These are phyloP conservation scores for Mortierella sp. DNA, from an alignment of 371 early-diverging fungal genomes.

Conservation along the genomic window DNA sequence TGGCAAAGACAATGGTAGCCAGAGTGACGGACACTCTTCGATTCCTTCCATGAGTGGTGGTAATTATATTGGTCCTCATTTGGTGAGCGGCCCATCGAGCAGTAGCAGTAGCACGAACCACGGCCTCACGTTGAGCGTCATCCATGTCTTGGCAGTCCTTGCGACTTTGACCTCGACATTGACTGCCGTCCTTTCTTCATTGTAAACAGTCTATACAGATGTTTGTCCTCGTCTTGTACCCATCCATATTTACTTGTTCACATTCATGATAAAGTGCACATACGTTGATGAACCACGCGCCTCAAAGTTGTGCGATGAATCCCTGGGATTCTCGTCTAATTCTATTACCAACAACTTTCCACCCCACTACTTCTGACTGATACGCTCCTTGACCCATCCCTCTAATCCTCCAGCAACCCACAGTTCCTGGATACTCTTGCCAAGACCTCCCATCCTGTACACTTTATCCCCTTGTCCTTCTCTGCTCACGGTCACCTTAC, in stretches of 20 bases:
- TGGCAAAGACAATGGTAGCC: conserved; percentile 2
- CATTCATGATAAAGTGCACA: too few species aligned
- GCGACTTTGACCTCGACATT: conserved; percentile 24
- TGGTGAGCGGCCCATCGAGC: conserved; percentile 19
- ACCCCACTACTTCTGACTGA: conserved; percentile 26
- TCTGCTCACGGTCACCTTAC: conserved; percentile 61
- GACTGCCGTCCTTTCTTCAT: conserved; percentile 9
- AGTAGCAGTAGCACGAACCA: conserved; percentile 36
- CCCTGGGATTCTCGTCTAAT: conserved; percentile 1
- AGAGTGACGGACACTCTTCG: too few species aligned
- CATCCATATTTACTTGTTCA: too few species aligned
- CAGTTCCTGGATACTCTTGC: conserved; percentile 92
- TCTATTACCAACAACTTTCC: too few species aligned
- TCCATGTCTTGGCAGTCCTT: conserved; percentile 38
- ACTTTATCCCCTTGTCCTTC: conserved; percentile 58
- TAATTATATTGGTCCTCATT: not conserved
- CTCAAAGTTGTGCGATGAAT: too few species aligned
- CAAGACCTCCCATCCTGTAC: conserved; percentile 78
- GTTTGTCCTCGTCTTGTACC: too few species aligned
- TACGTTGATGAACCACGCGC: too few species aligned
- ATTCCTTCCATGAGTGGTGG: not conserved
- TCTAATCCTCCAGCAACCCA: conserved; percentile 93
- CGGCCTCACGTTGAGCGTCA: conserved; percentile 20
- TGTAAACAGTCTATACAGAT: not conserved
- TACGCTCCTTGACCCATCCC: conserved; percentile 76